These are phyloP conservation scores for Nicotiana rustica DNA, from an alignment of 305 asterid species.

Conservation along the genomic window DNA sequence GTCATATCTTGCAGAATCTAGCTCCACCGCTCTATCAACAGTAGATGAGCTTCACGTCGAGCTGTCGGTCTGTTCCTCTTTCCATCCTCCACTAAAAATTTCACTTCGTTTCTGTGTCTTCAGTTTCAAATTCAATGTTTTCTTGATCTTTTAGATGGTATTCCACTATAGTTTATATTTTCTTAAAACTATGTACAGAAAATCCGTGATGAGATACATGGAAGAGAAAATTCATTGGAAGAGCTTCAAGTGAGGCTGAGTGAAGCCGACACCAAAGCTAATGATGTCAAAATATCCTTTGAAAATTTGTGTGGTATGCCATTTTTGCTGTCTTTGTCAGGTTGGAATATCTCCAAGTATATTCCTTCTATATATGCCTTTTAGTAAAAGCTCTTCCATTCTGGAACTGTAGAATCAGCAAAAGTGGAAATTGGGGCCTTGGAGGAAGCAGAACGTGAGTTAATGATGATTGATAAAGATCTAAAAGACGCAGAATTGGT, in stretches of 20 bases:
- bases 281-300: slow-evolving; percentile 53
- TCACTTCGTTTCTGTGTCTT: not conserved
- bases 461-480: slow-evolving; percentile 61
- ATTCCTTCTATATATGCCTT: slow-evolving; percentile 37
- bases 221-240: slow-evolving; percentile 56
- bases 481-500: slow-evolving; percentile 65
- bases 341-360: slow-evolving; percentile 34
- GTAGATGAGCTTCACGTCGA: slow-evolving; percentile 79
- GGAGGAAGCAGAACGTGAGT: slow-evolving; percentile 70
- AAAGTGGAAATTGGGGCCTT: slow-evolving; percentile 69
- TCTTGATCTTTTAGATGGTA: slow-evolving; percentile 20
- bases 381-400: slow-evolving; percentile 14
- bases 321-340: slow-evolving; percentile 36
- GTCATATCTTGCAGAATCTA: slow-evolving; percentile 58
- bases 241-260: slow-evolving; percentile 56
- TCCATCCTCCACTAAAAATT: slow-evolving; percentile 21
- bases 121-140: slow-evolving; percentile 36
- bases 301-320: slow-evolving; percentile 72
- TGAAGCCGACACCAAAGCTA: slow-evolving; percentile 65
- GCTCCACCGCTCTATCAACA: slow-evolving; percentile 57
- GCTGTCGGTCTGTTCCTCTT: slow-evolving; percentile 63
- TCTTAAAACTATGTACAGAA: slow-evolving; percentile 58
- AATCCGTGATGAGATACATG: slow-evolving; percentile 59
- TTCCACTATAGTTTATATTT: slow-evolving; percentile 18
- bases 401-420: slow-evolving; percentile 64